Evolutionary conservation across 2,329 filamentous ascomycete species (phyloP).

Genomic region (Paracoccidioides brasiliensis): DNA sequence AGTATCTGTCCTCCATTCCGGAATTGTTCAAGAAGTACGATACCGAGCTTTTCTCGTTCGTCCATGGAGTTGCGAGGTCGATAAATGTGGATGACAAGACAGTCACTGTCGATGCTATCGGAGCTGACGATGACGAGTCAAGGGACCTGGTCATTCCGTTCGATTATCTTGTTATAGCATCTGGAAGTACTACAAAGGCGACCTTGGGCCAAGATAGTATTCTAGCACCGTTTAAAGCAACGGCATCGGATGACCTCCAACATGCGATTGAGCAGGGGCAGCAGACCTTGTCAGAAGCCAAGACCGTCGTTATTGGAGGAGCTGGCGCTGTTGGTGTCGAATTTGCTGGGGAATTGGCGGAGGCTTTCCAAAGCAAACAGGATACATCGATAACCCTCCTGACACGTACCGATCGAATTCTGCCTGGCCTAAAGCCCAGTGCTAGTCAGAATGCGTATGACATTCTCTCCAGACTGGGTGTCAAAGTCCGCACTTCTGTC

Average conservation of each 20-base stretch:
- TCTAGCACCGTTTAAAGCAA: slow-evolving; percentile 30
- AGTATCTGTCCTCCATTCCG: slow-evolving; percentile 39
- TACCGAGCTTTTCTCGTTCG: slow-evolving; percentile 35
- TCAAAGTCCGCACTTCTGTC: slow-evolving; percentile 7
- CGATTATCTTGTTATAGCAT: slow-evolving; percentile 45
- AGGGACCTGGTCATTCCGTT: slow-evolving; percentile 28
- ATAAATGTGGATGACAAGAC: slow-evolving; percentile 33
- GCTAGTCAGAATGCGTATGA: slow-evolving; percentile 4
- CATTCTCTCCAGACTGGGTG: slow-evolving; percentile 6
- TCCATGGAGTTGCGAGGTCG: slow-evolving; percentile 37
- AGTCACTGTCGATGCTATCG: slow-evolving; percentile 26
- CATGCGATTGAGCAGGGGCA: slow-evolving; percentile 24
- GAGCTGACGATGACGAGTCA: slow-evolving; percentile 18
- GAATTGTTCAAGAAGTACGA: slow-evolving; percentile 40
- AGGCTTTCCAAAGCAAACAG: slow-evolving; percentile 21
- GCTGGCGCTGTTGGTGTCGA: slow-evolving; percentile 39
- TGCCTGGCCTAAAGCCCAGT: slow-evolving; percentile 1
- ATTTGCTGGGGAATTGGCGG: slow-evolving; percentile 36
- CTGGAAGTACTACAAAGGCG: slow-evolving; percentile 37
- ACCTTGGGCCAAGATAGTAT: slow-evolving; percentile 21
- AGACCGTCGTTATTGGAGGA: slow-evolving; percentile 36
- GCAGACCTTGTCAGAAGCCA: slow-evolving; percentile 23
- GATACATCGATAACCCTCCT: slow-evolving; percentile 31
- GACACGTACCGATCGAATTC: slow-evolving; percentile 7
- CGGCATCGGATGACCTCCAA: slow-evolving; percentile 26